A percentile compares a stretch with the other conserved stretches of the same genome.
Conservation (phyloP, 2,329 filamentous ascomycete genomes). For the Dactylellina haptotyla region DNA sequence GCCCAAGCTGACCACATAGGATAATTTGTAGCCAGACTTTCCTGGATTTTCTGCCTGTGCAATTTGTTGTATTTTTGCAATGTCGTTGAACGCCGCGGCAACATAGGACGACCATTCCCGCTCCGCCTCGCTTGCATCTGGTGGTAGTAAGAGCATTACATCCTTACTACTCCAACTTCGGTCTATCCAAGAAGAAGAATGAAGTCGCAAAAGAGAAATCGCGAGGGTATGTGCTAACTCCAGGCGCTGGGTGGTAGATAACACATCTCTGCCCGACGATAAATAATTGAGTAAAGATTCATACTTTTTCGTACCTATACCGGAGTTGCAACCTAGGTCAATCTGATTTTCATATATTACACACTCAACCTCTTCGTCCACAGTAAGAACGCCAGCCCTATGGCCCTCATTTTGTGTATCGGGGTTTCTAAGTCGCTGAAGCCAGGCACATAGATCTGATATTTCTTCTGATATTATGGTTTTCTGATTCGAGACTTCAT, state of each 20-base stretch:
- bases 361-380: slow-evolving; percentile 4
- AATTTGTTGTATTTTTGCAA: slow-evolving; percentile 16
- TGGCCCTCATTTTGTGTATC: neutral
- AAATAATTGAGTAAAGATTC: slow-evolving; percentile 13
- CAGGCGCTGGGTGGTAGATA: slow-evolving; percentile 9
- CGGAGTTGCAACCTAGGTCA: neutral
- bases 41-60: slow-evolving; percentile 2
- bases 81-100: slow-evolving; percentile 11
- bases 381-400: slow-evolving; percentile 2
- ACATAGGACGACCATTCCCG: slow-evolving; percentile 14
- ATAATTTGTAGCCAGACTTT: slow-evolving; percentile 10
- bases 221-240: slow-evolving; percentile 16
- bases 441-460: neutral
- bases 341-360: slow-evolving; percentile 1
- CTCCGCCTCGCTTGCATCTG: slow-evolving; percentile 4
- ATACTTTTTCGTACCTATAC: neutral
- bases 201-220: slow-evolving; percentile 18
- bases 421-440: neutral
- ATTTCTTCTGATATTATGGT: neutral
- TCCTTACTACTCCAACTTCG: slow-evolving; percentile 19
- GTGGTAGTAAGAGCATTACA: slow-evolving; percentile 19
- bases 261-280: slow-evolving; percentile 2
- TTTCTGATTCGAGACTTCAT: neutral
- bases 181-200: slow-evolving; percentile 19
- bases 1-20: slow-evolving; percentile 1